Conservation (phyloP, 768 basidiomycete genomes). For the Hydnomerulius pinastri region DNA sequence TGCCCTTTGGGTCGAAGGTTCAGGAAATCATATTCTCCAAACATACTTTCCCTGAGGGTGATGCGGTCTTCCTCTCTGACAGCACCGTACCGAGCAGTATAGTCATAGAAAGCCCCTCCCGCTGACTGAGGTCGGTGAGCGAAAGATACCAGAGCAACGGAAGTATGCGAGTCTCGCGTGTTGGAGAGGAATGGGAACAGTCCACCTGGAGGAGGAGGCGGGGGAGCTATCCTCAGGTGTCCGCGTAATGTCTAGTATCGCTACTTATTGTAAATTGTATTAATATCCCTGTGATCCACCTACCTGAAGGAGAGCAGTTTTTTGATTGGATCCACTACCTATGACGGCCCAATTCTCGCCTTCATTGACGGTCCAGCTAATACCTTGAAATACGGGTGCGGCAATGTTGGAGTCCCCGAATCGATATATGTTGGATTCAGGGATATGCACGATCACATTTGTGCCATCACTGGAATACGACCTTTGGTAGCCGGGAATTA, state of each 20-base stretch:
- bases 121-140: conserved; percentile 56
- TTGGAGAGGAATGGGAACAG: conserved; percentile 74
- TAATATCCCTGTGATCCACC: conserved; percentile 9
- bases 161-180: conserved; percentile 47
- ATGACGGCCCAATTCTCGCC: conserved; percentile 78
- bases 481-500: neutral
- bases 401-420: conserved; percentile 56
- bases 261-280: neutral
- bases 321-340: conserved; percentile 63
- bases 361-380: conserved; percentile 61
- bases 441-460: conserved; percentile 40
- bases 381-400: conserved; percentile 49
- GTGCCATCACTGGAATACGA: conserved; percentile 1
- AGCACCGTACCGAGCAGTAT: conserved; percentile 88
- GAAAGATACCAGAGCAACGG: conserved; percentile 64
- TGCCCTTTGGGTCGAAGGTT: conserved; percentile 27
- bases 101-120: conserved; percentile 86
- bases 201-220: conserved; percentile 60
- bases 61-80: conserved; percentile 81
- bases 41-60: conserved; percentile 74
- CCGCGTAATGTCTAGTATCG: conserved; percentile 61
- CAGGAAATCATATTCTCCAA: conserved; percentile 48
- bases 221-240: conserved; percentile 67
- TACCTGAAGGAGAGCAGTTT: conserved; percentile 67
- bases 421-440: conserved; percentile 53